Evolutionary conservation across 73 alveolate genomes (phyloP), one percentile per base, ranked within the genome.

Genomic region (Paramecium octaurelia): DNA sequence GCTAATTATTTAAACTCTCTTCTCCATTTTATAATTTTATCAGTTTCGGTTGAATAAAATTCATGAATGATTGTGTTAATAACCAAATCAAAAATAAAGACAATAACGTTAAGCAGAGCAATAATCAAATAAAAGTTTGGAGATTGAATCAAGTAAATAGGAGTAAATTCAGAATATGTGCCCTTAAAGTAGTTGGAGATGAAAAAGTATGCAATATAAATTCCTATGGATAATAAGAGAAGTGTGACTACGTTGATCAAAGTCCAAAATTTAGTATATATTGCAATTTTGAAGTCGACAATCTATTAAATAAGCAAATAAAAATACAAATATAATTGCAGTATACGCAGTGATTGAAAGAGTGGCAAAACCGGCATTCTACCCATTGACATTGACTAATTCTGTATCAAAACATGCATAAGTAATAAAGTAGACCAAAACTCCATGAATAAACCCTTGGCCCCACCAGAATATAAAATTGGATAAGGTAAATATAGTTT

Each of bases 391-490:
- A 21, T 29, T 31, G 7, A 92, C 42, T 34, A 86, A 83, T 14
- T 88, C 85, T 8, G 86, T 35, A 12, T 73, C 40, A 58, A 76
- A 94, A 71, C 93, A 89, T 71, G 86, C 93, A 80, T 48, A 57
- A 42, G 94, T 92, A 3, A 93, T 24, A 69, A 85, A 50, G 80
- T 92, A 95, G 21, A 94, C 93, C 14, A 95, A 31, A 1, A 94
- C 38, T 2, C 96, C 93, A 86, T 95, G 98, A 29, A 88, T 24
- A 38, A 92, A 42, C 0, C 98, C 98, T 70, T 89, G 35, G 3
- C 92, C 54, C 35, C 92, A 88, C 95, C 95, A 96, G 23, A 93
- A 86, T 24, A 95, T 36, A 92, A 95, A 96, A 88, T 94, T 95
- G 5, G 92, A 60, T 80, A 93, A 60, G 10, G 88, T 95, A 86